Base-by-base conservation (phyloP, 768 basidiomycete species). In the Cystofilobasidium bisporidii region DNA sequence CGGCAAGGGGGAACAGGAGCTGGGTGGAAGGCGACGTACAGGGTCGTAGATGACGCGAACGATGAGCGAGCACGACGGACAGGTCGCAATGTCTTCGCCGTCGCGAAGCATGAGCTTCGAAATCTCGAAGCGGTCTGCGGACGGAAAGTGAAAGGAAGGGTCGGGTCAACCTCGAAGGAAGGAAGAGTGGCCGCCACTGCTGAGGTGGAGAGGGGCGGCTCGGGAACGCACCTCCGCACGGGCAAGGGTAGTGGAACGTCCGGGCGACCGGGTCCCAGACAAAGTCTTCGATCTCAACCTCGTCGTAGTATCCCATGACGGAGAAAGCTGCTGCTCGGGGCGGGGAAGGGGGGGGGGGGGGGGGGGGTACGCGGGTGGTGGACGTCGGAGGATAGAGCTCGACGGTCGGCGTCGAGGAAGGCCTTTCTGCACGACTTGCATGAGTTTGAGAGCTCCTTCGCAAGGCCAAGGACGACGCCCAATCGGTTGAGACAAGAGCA, bases 221-320 rank as follows among this genome's bases (percentile, higher is more conserved):
- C 17, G 3, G 30, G 5, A 30, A 56, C 53, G 26, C 28, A 56
- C 53, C 53, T 12, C 94, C 94, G 74, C 94, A 98, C 0, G 94
- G 93, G 75, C 92, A 99, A 0, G 93, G 94, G 76, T 93, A 96
- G 80, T 98, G 93, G 74, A 86, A 97, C 6, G 97, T 87, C 74
- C 87, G 88, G 64, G 82, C 84, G 28, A 65, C 82, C 81, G 76
- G 70, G 61, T 94, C 91, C 89, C 90, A 96, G 20, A 79, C 83
- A 86, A 96, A 93, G 74, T 96, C 93, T 75, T 97, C 94, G 63
- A 97, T 96, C 76, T 97, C 92, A 32, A 97, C 85, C 78, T 96
- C 93, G 80, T 97, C 92, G 81, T 97, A 93, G 77, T 63, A 22
- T 26, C 28, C 53, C 53, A 56, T 56, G 28, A 1, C 20, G 22